Conservation (phyloP, 805 yeast species). For the Candida germanica region DNA sequence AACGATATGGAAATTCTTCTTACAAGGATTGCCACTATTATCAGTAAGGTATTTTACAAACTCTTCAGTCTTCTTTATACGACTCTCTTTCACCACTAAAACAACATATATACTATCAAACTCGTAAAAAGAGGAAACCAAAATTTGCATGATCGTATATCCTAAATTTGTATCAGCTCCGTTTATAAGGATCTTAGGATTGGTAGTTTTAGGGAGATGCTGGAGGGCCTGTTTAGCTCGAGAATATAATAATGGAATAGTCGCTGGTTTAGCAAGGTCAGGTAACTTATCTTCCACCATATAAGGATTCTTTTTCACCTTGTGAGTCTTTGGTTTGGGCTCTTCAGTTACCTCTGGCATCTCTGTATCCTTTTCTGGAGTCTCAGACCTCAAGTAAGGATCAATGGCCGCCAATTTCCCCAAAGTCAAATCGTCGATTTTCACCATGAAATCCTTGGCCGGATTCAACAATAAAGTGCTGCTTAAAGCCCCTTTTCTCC, state of each 20-base stretch:
- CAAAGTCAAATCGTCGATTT: slow-evolving; percentile 23
- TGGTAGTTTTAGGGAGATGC: slow-evolving; percentile 17
- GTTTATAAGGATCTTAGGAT: slow-evolving; percentile 34
- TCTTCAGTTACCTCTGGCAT: slow-evolving; percentile 4
- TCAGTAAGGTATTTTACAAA: slow-evolving; percentile 19
- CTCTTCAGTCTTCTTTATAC: slow-evolving; percentile 10
- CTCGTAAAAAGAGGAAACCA: slow-evolving; percentile 27
- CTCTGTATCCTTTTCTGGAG: slow-evolving; percentile 6
- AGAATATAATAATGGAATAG: slow-evolving; percentile 34
- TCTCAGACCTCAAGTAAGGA: slow-evolving; percentile 19
- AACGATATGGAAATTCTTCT: slow-evolving; percentile 22
- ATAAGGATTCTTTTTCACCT: slow-evolving; percentile 3
- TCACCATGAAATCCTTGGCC: slow-evolving; percentile 37
- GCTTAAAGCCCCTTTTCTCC: slow-evolving; percentile 56
- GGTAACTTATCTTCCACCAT: slow-evolving; percentile 19
- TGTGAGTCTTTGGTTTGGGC: neutral
- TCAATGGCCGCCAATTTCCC: slow-evolving; percentile 21
- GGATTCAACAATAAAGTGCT: slow-evolving; percentile 57
- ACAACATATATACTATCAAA: slow-evolving; percentile 27
- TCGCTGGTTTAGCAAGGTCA: slow-evolving; percentile 29
- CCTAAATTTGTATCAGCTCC: slow-evolving; percentile 44
- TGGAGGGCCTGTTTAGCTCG: slow-evolving; percentile 35
- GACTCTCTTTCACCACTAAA: slow-evolving; percentile 26
- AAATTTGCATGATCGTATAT: slow-evolving; percentile 30
- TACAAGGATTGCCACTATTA: slow-evolving; percentile 12